Evolutionary conservation across 75 land plant genomes (phyloP), one percentile per base, ranked within the genome.

Genomic region (Selaginella moellendorffii): DNA sequence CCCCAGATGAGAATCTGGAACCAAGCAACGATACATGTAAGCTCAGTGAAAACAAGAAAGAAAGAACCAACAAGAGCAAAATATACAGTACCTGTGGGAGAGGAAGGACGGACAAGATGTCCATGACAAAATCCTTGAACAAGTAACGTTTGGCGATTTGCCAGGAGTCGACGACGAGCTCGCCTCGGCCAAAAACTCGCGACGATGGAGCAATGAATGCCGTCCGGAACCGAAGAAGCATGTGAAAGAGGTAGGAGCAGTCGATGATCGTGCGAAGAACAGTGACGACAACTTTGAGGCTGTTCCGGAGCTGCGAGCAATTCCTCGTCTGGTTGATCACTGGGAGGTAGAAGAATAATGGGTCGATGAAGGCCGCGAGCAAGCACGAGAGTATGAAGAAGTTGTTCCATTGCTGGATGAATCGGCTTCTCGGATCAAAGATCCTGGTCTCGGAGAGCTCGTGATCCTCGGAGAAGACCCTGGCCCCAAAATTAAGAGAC

Each of bases 1-100:
- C 73, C 68, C 87, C 87, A 83, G 54, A 83, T 69, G 0, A 83
- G 68, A 63, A 86, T 72, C 90, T 85, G 82, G 63, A 72, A 12
- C 46, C 14, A 36, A 5, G 14, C 46, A 5, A 5, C 5, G 5
- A 36, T 36, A 14, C 46, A 36, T 36, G 14, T 36, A 36, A 5
- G 46, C 46, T 36, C 46, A 5, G 5, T 36, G 46, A 14, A 36
- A 5, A 36, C 14, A 36, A 36, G 5, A 14, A 5, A 36, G 5
- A 36, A 36, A 36, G 5, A 36, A 5, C 5, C 14, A 36, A 5
- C 10, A 36, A 36, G 5, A 36, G 46, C n/a, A n/a, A n/a, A n/a
- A n/a, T 36, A 36, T 36, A 36, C 46, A 36, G 46, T 56, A 56
- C 59, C 59, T 56, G 59, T 2, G 59, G 59, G 5, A 56, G 59